Percentiles rank a stretch among this genome's conserved stretches.
Evolutionary conservation across 345 rosid genomes (phyloP).

Genomic region (Psidium guajava): DNA sequence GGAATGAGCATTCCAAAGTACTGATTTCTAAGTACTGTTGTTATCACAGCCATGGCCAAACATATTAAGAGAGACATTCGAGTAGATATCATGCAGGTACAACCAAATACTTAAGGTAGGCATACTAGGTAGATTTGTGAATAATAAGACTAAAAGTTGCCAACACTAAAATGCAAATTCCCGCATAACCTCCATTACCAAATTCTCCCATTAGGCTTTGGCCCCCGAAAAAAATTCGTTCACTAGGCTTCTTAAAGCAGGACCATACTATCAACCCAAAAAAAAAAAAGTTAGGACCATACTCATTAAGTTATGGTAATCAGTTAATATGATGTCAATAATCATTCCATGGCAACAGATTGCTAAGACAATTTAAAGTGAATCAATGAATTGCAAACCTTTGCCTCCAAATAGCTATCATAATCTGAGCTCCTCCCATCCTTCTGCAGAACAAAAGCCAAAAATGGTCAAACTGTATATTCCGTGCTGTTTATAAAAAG

Average conservation of each 20-base stretch:
- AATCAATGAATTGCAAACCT: slow-evolving; percentile 33
- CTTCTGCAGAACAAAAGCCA: slow-evolving; percentile 46
- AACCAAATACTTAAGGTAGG: background rate
- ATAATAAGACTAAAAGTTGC: background rate
- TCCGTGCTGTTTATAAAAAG: background rate
- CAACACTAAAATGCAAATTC: background rate
- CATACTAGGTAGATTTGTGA: background rate
- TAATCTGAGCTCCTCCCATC: slow-evolving; percentile 82
- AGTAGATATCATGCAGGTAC: background rate
- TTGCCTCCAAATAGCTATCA: slow-evolving; percentile 75
- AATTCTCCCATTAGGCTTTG: background rate
- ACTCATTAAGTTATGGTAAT: background rate
- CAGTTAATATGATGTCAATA: background rate
- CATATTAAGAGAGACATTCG: background rate
- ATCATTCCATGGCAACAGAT: background rate
- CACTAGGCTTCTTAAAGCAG: background rate
- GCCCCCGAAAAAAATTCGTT: background rate
- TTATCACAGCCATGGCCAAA: background rate
- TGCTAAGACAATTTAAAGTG: background rate
- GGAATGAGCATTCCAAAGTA: background rate
- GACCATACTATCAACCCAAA: background rate
- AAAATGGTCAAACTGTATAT: slow-evolving; percentile 1
- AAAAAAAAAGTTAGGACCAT: background rate
- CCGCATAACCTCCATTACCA: background rate
- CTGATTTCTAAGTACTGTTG: background rate